A percentile compares a stretch with the other conserved stretches of the same genome.
Evolutionary conservation across 2,329 filamentous ascomycete genomes (phyloP).

Genomic region (Pleurostoma richardsiae): DNA sequence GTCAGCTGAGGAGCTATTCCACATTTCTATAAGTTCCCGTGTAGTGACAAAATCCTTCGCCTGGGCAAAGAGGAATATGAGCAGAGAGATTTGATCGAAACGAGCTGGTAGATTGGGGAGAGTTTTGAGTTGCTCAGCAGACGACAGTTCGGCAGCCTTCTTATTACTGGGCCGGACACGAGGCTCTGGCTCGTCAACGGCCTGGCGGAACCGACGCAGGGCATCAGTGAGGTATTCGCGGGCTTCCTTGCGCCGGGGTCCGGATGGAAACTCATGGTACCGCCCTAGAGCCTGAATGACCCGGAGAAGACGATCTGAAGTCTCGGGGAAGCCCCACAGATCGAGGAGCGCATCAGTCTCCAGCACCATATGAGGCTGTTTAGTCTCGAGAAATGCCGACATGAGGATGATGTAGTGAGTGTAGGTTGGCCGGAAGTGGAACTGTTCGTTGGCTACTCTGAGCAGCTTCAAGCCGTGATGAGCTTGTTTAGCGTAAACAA

Average conservation of each 20-base stretch:
- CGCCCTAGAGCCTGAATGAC: conserved; percentile 34
- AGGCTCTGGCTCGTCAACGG: conserved; percentile 12
- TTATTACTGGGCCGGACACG: not conserved
- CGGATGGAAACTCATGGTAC: conserved; percentile 22
- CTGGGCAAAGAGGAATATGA: conserved; percentile 33
- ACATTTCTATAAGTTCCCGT: conserved; percentile 39
- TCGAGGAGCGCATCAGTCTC: conserved; percentile 37
- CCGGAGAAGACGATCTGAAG: conserved; percentile 36
- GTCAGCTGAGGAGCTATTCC: conserved; percentile 49
- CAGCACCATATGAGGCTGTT: conserved; percentile 35
- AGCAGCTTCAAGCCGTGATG: conserved; percentile 45
- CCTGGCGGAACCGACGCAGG: conserved; percentile 26
- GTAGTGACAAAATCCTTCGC: conserved; percentile 30
- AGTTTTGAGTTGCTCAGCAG: not conserved
- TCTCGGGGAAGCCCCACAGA: conserved; percentile 31
- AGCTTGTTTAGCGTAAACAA: conserved; percentile 43
- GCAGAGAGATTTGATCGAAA: conserved; percentile 32
- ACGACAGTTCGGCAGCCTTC: conserved; percentile 1
- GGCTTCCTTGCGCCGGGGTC: conserved; percentile 9
- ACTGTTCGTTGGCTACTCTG: conserved; percentile 33
- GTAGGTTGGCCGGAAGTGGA: conserved; percentile 37
- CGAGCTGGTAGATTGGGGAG: conserved; percentile 18
- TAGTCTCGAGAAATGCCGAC: conserved; percentile 40
- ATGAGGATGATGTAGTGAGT: conserved; percentile 51
- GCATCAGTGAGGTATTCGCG: conserved; percentile 23